Evolutionary conservation across 1,139 yeast genomes (phyloP).

Genomic region (Nadsonia commutata): DNA sequence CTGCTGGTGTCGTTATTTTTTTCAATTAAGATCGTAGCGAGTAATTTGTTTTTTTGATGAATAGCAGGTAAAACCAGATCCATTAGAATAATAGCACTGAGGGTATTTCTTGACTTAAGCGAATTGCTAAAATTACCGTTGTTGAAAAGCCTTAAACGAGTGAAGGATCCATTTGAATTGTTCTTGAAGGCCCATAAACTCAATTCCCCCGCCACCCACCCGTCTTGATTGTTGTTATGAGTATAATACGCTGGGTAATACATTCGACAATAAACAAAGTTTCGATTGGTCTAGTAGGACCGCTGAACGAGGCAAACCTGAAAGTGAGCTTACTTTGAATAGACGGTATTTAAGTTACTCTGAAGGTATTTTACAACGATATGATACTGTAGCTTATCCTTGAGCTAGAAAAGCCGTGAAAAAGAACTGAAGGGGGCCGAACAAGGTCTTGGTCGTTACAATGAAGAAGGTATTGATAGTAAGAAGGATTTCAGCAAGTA

Average conservation of each 20-base stretch:
- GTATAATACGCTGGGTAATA: constrained; percentile 59
- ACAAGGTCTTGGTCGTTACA: constrained; percentile 67
- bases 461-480: constrained; percentile 67
- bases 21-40: too few species aligned
- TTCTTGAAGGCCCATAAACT: constrained; percentile 67
- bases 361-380: constrained; percentile 50
- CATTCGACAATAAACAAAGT: constrained; percentile 54
- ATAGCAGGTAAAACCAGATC: too few species aligned
- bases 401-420: constrained; percentile 81
- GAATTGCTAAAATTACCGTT: constrained; percentile 35
- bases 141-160: constrained; percentile 35
- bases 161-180: too few species aligned
- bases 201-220: constrained; percentile 69
- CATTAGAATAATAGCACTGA: constrained; percentile 31
- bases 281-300: constrained; percentile 86
- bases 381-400: constrained; percentile 65
- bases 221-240: constrained; percentile 80
- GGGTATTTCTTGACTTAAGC: constrained; percentile 41
- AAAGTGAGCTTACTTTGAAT: constrained; percentile 76
- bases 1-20: constrained; percentile 55
- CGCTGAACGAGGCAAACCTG: constrained; percentile 56
- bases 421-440: constrained; percentile 72
- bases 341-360: constrained; percentile 90
- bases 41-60: too few species aligned
- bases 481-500: constrained; percentile 34